Conservation (phyloP, 345 rosid species). For the Citrus glauca region DNA sequence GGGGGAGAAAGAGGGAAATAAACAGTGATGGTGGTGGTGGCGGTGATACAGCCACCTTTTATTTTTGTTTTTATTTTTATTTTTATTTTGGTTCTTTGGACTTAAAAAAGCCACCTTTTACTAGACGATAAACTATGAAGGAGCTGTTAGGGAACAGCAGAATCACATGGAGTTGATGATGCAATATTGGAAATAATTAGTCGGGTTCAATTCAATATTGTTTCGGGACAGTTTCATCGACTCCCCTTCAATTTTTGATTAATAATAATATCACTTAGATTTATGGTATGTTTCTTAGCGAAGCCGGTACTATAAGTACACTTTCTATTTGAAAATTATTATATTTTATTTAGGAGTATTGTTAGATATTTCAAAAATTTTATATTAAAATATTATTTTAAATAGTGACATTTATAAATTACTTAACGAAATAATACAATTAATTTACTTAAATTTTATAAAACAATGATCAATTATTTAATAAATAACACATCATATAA, state of each 20-base stretch:
- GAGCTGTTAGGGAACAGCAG: not conserved
- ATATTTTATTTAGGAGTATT: rapidly evolving
- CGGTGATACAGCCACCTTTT: not conserved
- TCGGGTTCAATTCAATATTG: not conserved
- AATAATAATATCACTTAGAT: too few relatives aligned
- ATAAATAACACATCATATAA: too few relatives aligned
- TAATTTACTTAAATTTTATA: too few relatives aligned
- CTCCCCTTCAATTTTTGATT: too few relatives aligned
- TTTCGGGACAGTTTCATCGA: too few relatives aligned
- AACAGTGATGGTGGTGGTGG: not conserved
- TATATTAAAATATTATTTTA: too few relatives aligned
- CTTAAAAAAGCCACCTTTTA: not conserved
- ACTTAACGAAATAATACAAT: rapidly evolving
- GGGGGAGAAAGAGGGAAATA: constrained; percentile 18
- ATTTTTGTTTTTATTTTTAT: too few relatives aligned
- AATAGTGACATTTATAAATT: rapidly evolving
- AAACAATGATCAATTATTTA: too few relatives aligned
- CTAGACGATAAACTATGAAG: not conserved
- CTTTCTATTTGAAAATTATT: too few relatives aligned
- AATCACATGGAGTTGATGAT: not conserved
- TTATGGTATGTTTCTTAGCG: too few relatives aligned
- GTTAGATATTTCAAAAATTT: too few relatives aligned
- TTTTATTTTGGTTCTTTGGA: not conserved
- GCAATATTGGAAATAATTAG: not conserved
- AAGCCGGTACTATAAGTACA: too few relatives aligned